Percentiles rank a stretch among this genome's conserved stretches.
These are phyloP conservation scores for Penicillium sp. DNA, from an alignment of 2,329 filamentous ascomycete genomes.

Conservation along the genomic window DNA sequence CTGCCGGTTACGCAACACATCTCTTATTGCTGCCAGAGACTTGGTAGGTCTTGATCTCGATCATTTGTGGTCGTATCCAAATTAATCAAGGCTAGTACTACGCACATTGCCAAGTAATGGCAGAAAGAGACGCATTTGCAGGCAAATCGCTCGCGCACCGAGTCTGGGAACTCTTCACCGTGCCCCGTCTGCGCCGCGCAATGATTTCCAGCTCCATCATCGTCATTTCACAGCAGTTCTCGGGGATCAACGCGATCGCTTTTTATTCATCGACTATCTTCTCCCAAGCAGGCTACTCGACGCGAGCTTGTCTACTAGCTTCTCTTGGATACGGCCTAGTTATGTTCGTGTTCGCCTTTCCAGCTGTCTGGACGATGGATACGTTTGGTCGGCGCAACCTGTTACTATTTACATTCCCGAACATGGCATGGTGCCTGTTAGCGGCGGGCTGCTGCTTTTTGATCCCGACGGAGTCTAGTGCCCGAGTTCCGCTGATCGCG, in stretches of 20 bases:
- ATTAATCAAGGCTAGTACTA: no score
- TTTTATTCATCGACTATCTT: slow-evolving; percentile 55
- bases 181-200: slow-evolving; percentile 47
- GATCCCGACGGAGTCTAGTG: slow-evolving; percentile 43
- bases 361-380: slow-evolving; percentile 60
- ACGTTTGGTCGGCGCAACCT: slow-evolving; percentile 56
- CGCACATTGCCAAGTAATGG: no score
- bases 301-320: slow-evolving; percentile 48
- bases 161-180: no score
- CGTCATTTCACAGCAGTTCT: slow-evolving; percentile 35
- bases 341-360: slow-evolving; percentile 59
- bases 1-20: no score
- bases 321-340: slow-evolving; percentile 60
- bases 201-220: slow-evolving; percentile 35
- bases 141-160: no score
- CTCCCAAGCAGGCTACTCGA: slow-evolving; percentile 45
- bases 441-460: slow-evolving; percentile 53
- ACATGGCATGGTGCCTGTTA: slow-evolving; percentile 51
- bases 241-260: slow-evolving; percentile 47
- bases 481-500: slow-evolving; percentile 52
- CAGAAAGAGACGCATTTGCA: no score
- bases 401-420: slow-evolving; percentile 50
- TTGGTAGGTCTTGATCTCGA: no score
- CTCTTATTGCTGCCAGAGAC: no score
- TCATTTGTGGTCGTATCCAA: no score